Conservation (phyloP, 2,329 filamentous ascomycete species). For the Lasiodiplodia gonubiensis region DNA sequence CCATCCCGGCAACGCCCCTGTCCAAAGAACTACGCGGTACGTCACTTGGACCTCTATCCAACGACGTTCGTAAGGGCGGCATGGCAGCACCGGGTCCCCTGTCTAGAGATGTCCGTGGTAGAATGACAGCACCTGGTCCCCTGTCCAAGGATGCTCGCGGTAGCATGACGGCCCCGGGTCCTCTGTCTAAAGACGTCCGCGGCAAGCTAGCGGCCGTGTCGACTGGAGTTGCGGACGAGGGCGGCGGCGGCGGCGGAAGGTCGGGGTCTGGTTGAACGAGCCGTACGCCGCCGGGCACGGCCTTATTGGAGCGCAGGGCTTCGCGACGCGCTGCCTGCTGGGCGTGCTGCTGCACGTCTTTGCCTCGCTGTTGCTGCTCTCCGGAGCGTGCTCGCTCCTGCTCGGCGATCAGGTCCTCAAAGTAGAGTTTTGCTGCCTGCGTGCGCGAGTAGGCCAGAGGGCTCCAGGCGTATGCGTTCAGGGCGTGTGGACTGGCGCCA, state of each 20-base stretch:
- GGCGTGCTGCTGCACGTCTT: constrained; percentile 4
- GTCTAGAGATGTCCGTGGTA: constrained; percentile 7
- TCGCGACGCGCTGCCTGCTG: constrained; percentile 24
- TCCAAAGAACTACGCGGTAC: constrained; percentile 15
- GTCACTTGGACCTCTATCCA: background rate
- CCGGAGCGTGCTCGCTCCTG: constrained; percentile 53
- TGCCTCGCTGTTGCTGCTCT: background rate
- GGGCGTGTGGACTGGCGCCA: constrained; percentile 74
- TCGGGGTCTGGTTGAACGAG: constrained; percentile 40
- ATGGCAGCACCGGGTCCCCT: constrained; percentile 3
- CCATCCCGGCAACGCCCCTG: constrained; percentile 6
- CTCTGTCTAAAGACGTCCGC: background rate
- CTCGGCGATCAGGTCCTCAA: constrained; percentile 76
- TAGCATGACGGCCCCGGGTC: background rate
- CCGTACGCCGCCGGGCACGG: constrained; percentile 41
- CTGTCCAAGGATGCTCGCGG: background rate
- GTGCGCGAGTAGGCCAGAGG: constrained; percentile 83
- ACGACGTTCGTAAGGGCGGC: constrained; percentile 15
- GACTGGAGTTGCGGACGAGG: background rate
- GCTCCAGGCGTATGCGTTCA: constrained; percentile 81
- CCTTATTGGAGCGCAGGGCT: constrained; percentile 25
- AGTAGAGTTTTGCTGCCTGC: constrained; percentile 82
- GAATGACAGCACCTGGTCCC: background rate
- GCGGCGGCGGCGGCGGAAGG: background rate
- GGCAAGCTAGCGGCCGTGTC: background rate